Evolutionary conservation across 2,329 filamentous ascomycete species (phyloP), one percentile per base, ranked within the genome.

Genomic region (Sarocladium kiliense): DNA sequence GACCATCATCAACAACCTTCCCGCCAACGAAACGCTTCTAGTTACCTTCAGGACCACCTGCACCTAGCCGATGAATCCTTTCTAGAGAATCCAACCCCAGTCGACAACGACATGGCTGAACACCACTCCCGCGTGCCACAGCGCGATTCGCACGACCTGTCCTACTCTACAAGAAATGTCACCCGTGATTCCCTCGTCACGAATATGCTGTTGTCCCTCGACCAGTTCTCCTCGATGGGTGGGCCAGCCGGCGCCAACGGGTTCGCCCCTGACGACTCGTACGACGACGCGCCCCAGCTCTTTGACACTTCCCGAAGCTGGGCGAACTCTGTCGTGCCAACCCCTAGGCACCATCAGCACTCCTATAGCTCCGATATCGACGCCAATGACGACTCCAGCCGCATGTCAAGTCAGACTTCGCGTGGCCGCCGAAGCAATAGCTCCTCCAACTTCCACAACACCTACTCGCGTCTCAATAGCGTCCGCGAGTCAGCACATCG

Each of bases 121-220:
- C 60, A 61, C 42, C 58, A 56, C 44, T 47, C 58, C 51, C 56
- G 63, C 42, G 44, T 53, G 41, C 66, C 59, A 62, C 66, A 69
- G 55, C 75, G 80, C 61, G 86, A 92, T 72, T 91, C 88, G 50
- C 92, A 97, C 76, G 92, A 96, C 69, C 79, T 97, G 59, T 92
- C 89, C 56, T 79, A 96, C 64, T 86, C 86, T 53, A 84, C 88
- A 50, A 79, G 86, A 58, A 84, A 89, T 67, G 84, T 89, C 59
- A 90, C 89, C 39, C 85, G 93, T 62, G 90, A 96, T 66, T 97
- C 92, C 34, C 85, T 99, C 62, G 91, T 99, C 57, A 88, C 94
- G 71, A 96, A 97, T 71, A 94, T 99, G 87, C 84, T 97, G 58
- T 78, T 94, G 61, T 96, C 92, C 39, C 85, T 99, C 60, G 93